Evolutionary conservation across 1,284 basidiomycete species (phyloP).

Genomic region (Takashimella tepidaria): DNA sequence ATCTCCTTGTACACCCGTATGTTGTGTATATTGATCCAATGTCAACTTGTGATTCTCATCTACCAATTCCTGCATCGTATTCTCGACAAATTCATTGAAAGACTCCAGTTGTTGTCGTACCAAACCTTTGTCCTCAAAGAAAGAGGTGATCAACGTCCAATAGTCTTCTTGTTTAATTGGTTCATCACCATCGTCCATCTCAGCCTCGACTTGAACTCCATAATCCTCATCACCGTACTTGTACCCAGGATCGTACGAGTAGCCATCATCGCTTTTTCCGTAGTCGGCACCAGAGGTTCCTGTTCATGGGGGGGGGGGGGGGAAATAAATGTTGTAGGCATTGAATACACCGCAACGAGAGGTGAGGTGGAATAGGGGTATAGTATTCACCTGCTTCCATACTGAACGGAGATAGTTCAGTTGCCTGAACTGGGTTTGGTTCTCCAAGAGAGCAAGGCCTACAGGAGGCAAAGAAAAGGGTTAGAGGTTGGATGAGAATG

Average conservation of each 20-base stretch:
- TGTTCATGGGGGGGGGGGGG: conserved; percentile 7
- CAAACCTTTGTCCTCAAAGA: conserved; percentile 96
- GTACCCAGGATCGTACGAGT: conserved; percentile 33
- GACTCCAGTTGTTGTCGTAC: conserved; percentile 97
- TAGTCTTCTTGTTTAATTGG: conserved; percentile 81
- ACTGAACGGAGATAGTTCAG: conserved; percentile 5
- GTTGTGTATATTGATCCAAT: conserved; percentile 92
- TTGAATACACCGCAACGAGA: too few species aligned
- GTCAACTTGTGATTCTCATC: conserved; percentile 93
- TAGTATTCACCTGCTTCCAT: conserved; percentile 45
- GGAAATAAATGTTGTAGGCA: too few species aligned
- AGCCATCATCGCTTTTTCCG: conserved; percentile 23
- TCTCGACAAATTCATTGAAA: conserved; percentile 98
- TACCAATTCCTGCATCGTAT: conserved; percentile 99
- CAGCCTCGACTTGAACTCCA: conserved; percentile 46
- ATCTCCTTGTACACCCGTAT: conserved; percentile 76
- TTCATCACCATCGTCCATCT: conserved; percentile 64
- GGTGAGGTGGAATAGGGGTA: conserved; percentile 3
- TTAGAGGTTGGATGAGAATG: not conserved
- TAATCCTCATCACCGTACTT: conserved; percentile 20
- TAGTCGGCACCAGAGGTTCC: conserved; percentile 18
- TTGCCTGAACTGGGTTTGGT: not conserved
- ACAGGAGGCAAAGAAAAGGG: not conserved
- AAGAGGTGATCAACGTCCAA: conserved; percentile 92
- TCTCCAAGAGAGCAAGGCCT: not conserved